A percentile compares a stretch with the other conserved stretches of the same genome.
phyloP scores from a whole-genome alignment of 179 eudicot genomes.

The Nepenthes alata region DNA sequence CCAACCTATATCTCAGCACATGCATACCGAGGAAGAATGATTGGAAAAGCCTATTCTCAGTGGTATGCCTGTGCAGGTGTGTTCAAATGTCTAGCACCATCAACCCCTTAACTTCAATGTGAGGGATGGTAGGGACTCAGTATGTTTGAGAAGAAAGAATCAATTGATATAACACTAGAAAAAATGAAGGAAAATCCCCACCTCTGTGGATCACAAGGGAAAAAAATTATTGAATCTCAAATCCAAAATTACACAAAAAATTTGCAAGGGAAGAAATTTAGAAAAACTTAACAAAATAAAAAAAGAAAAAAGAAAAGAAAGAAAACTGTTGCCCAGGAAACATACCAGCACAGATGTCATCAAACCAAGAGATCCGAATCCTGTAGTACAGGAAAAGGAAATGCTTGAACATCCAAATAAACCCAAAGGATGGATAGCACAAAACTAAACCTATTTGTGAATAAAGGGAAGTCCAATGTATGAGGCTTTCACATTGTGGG shows the following conservation, averaged over 20 bases:
- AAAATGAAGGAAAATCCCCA: no score
- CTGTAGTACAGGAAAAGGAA: conserved; percentile 28
- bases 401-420: conserved; percentile 3
- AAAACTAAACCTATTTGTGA: neutral
- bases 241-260: neutral
- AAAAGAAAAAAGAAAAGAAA: no score
- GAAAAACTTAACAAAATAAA: neutral
- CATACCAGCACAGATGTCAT: conserved; percentile 97
- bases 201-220: no score
- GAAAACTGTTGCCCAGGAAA: neutral
- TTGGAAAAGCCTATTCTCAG: neutral
- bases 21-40: neutral
- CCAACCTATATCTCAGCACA: conserved; percentile 8
- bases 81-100: neutral
- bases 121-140: neutral
- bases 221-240: no score
- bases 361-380: conserved; percentile 93
- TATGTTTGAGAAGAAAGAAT: neutral
- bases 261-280: neutral
- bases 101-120: no score
- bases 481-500: no score
- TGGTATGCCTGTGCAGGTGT: neutral
- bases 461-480: no score
- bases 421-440: neutral
- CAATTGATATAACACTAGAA: neutral